Percentiles rank a stretch among this genome's conserved stretches.
phyloP scores from a whole-genome alignment of 495 filamentous ascomycete species.

The Xylaria venustula region DNA sequence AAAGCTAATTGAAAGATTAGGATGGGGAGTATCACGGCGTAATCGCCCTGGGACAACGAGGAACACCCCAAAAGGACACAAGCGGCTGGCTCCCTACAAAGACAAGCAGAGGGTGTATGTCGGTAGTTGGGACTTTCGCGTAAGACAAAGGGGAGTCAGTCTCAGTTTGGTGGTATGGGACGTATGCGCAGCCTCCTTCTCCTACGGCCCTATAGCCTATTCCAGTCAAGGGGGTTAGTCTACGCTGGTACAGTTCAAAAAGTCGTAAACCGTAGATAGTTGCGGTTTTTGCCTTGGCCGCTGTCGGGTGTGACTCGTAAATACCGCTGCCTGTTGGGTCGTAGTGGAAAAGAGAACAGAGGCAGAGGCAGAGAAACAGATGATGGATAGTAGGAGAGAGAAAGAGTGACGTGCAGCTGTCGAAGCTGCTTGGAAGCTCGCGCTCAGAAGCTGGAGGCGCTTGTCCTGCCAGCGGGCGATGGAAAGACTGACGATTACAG shows the following conservation, averaged over 20 bases:
- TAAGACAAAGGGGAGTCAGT: constrained; percentile 11
- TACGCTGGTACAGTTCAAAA: neutral
- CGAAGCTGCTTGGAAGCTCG: neutral
- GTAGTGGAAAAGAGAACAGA: neutral
- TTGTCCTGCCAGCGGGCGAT: neutral
- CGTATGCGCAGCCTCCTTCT: neutral
- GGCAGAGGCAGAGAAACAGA: neutral
- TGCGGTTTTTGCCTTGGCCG: neutral
- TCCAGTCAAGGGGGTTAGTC: neutral
- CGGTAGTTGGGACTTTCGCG: constrained; percentile 1
- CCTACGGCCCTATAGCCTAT: neutral
- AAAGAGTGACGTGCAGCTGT: constrained; percentile 7
- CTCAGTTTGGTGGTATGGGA: neutral
- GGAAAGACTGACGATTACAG: neutral
- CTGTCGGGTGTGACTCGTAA: neutral
- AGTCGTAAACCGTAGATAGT: neutral
- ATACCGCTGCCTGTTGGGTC: neutral
- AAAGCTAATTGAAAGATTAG: neutral
- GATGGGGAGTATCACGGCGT: neutral
- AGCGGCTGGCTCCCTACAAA: neutral
- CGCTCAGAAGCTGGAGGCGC: neutral
- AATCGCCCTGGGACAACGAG: neutral
- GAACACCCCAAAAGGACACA: neutral
- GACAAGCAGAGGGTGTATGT: neutral
- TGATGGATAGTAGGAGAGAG: neutral